Percentiles rank a stretch among this genome's conserved stretches.
Evolutionary conservation across 768 basidiomycete species (phyloP).

Genomic region (Boletus tylopilopsis): DNA sequence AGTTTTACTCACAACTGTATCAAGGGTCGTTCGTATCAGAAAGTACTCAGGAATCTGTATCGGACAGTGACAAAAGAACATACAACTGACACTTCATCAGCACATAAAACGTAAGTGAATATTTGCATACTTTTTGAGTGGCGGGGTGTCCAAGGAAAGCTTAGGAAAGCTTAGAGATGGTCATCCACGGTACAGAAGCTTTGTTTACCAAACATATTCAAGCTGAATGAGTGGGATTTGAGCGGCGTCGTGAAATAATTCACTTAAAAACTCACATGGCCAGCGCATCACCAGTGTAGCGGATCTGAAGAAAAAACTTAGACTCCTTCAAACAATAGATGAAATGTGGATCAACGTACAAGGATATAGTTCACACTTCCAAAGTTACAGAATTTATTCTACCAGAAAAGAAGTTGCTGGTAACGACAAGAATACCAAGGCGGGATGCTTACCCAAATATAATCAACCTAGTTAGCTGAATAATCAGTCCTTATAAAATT

Average conservation of each 20-base stretch:
- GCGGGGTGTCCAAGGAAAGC: slow-evolving; percentile 12
- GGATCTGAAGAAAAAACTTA: slow-evolving; percentile 8
- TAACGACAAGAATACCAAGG: not conserved
- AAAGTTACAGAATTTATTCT: slow-evolving; percentile 12
- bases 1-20: slow-evolving; percentile 14
- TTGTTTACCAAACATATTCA: slow-evolving; percentile 10
- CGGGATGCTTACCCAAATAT: slow-evolving; percentile 17
- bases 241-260: not conserved
- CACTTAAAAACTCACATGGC: slow-evolving; percentile 12
- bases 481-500: not conserved
- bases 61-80: not conserved
- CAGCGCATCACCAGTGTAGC: slow-evolving; percentile 18
- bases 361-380: slow-evolving; percentile 20
- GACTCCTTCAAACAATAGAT: not conserved
- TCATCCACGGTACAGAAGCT: not conserved
- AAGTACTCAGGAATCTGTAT: not conserved
- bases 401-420: not conserved
- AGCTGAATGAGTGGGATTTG: not conserved
- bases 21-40: not conserved
- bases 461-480: slow-evolving; percentile 7
- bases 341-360: slow-evolving; percentile 10
- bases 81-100: slow-evolving; percentile 15
- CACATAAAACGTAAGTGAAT: not conserved
- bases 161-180: not conserved
- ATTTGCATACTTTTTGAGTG: slow-evolving; percentile 5